A percentile compares a stretch with the other conserved stretches of the same genome.
These are phyloP conservation scores for Cudoniella acicularis DNA, from an alignment of 495 filamentous ascomycete genomes.

Conservation along the genomic window DNA sequence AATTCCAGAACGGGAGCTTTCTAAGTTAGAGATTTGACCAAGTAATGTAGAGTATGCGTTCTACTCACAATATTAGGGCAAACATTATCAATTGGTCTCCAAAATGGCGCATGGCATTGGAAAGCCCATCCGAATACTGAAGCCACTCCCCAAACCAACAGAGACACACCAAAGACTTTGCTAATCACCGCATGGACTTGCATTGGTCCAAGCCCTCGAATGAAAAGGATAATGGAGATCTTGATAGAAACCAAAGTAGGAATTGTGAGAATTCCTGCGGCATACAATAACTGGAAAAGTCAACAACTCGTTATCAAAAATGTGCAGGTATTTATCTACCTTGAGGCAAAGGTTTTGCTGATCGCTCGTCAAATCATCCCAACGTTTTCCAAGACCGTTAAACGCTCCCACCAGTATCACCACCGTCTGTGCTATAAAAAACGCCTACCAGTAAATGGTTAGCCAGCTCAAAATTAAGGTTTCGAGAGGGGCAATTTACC, in stretches of 20 bases:
- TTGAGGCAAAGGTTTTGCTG: neutral
- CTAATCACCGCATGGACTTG: neutral
- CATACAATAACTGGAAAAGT: neutral
- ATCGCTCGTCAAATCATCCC: neutral
- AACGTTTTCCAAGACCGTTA: neutral
- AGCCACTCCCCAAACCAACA: neutral
- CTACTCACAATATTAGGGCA: neutral
- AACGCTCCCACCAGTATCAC: neutral
- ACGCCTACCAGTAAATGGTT: neutral
- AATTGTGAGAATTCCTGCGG: neutral
- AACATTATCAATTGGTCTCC: neutral
- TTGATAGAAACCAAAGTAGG: neutral
- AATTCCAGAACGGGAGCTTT: neutral
- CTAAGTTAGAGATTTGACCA: neutral
- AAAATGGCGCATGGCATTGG: neutral
- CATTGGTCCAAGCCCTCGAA: neutral
- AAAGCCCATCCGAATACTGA: neutral
- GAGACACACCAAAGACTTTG: neutral
- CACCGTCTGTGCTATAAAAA: neutral
- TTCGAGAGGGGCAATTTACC: neutral
- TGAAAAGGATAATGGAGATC: neutral
- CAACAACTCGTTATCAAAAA: neutral
- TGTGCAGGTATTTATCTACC: neutral
- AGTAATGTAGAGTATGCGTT: neutral
- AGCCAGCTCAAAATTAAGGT: neutral